Percentiles rank a stretch among this genome's conserved stretches.
phyloP scores from a whole-genome alignment of 257 asterid genomes.

The Avicennia marina region DNA sequence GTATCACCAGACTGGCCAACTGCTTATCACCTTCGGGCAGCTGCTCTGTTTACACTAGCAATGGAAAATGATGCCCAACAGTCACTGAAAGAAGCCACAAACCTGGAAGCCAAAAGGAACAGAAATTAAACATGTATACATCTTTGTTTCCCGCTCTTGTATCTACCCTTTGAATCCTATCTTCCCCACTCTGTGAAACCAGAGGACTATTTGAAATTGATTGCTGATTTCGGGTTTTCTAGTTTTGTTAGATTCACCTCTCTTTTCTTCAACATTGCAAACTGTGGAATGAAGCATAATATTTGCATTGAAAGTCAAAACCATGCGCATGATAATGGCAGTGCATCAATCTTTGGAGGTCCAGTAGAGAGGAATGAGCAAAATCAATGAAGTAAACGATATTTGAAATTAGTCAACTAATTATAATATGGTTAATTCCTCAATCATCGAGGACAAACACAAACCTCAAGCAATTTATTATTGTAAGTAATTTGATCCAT shows the following conservation, averaged over 20 bases:
- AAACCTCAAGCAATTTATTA: no score
- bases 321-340: no score
- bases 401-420: no score
- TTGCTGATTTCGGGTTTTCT: conserved; percentile 11
- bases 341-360: no score
- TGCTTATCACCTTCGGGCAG: conserved; percentile 79
- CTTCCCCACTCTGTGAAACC: conserved; percentile 4
- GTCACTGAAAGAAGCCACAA: conserved; percentile 74
- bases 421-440: no score
- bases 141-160: conserved; percentile 1
- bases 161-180: conserved; percentile 9
- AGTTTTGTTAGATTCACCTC: conserved; percentile 12
- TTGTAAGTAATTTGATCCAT: no score
- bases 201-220: conserved; percentile 15
- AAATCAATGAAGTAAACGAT: no score
- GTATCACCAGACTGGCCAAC: conserved; percentile 85
- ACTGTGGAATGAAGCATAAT: conserved; percentile 22
- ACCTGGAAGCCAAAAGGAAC: conserved; percentile 62
- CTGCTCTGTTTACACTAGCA: conserved; percentile 64
- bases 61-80: conserved; percentile 87
- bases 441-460: no score
- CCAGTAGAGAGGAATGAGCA: no score
- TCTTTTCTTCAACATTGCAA: conserved; percentile 3
- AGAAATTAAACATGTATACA: conserved; percentile 31
- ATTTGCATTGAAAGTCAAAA: no score